Conservation (phyloP, 805 yeast species). For the Cyberlindnera xishuangbannaensis region DNA sequence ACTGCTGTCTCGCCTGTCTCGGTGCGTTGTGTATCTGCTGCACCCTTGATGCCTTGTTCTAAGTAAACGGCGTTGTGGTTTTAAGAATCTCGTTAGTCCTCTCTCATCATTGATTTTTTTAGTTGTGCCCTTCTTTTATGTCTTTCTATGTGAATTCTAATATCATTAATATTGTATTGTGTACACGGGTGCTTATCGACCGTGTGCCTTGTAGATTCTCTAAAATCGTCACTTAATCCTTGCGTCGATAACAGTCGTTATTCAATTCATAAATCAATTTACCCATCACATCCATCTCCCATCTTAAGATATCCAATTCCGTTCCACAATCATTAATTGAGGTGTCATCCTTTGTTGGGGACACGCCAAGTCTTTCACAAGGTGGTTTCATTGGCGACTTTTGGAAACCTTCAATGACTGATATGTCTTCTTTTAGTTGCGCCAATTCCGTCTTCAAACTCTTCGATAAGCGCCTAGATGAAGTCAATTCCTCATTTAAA, state of each 20-base stretch:
- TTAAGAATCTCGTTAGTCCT: too few species aligned
- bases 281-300: conserved; percentile 13
- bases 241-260: too few species aligned
- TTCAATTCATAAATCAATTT: too few species aligned
- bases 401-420: conserved; percentile 1
- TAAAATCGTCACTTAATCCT: too few species aligned
- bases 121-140: too few species aligned
- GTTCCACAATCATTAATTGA: neutral
- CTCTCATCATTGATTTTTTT: too few species aligned
- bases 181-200: too few species aligned
- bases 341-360: neutral
- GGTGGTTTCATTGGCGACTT: neutral
- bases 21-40: conserved; percentile 53
- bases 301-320: conserved; percentile 6
- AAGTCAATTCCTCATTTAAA: neutral
- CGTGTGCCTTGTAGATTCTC: too few species aligned
- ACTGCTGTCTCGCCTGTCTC: conserved; percentile 47
- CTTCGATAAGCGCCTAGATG: neutral
- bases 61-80: too few species aligned
- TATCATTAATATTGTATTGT: too few species aligned
- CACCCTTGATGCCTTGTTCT: conserved; percentile 46
- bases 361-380: neutral
- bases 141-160: too few species aligned
- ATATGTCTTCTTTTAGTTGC: conserved; percentile 8
- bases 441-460: conserved; percentile 4